Evolutionary conservation across 768 basidiomycete species (phyloP).

Genomic region (Amanita pallidorosea): DNA sequence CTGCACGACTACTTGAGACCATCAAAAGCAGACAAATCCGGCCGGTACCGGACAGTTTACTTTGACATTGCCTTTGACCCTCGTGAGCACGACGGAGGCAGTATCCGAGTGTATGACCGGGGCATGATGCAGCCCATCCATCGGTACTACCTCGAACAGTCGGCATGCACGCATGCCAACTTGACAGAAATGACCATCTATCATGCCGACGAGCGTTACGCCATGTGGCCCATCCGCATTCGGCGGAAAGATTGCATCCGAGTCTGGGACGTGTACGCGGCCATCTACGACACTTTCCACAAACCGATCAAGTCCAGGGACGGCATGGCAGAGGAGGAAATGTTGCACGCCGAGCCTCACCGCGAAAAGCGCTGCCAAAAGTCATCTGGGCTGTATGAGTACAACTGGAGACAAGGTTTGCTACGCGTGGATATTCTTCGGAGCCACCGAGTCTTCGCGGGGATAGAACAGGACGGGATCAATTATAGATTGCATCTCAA

Average conservation of each 20-base stretch:
- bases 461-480: slow-evolving; percentile 4
- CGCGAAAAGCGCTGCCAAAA: slow-evolving; percentile 13
- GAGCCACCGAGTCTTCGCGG: slow-evolving; percentile 4
- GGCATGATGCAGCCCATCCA: slow-evolving; percentile 5
- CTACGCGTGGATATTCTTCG: slow-evolving; percentile 6
- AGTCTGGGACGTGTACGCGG: slow-evolving; percentile 49
- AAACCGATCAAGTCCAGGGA: slow-evolving; percentile 13
- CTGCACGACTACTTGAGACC: slow-evolving; percentile 37
- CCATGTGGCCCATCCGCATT: slow-evolving; percentile 30
- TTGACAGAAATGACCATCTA: slow-evolving; percentile 40
- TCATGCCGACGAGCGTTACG: slow-evolving; percentile 21
- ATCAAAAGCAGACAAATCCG: slow-evolving; percentile 19
- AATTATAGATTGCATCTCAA: background rate
- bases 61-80: slow-evolving; percentile 44
- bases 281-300: slow-evolving; percentile 40
- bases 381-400: background rate
- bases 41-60: slow-evolving; percentile 17
- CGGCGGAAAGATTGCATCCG: slow-evolving; percentile 32
- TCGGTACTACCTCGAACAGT: slow-evolving; percentile 19
- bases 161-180: slow-evolving; percentile 29
- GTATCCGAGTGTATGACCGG: slow-evolving; percentile 16
- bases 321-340: slow-evolving; percentile 22
- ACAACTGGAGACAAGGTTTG: slow-evolving; percentile 2
- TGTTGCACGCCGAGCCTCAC: slow-evolving; percentile 15
- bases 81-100: slow-evolving; percentile 15